Percentiles rank a stretch among this genome's conserved stretches.
phyloP scores from a whole-genome alignment of 768 basidiomycete species.

The Antrodiella citrinella region DNA sequence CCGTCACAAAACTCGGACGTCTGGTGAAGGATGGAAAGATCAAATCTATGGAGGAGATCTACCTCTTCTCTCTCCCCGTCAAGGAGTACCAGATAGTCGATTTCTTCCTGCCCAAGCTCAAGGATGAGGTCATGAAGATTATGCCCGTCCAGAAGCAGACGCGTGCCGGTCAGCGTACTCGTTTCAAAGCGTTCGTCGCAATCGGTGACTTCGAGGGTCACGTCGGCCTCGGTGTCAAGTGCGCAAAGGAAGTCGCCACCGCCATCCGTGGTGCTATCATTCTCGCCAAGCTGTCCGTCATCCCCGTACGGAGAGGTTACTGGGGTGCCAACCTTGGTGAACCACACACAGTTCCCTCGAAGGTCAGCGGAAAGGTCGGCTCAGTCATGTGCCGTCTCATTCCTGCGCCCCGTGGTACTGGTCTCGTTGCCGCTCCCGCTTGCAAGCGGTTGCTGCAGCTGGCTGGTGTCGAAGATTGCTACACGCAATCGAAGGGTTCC shows the following conservation, averaged over 20 bases:
- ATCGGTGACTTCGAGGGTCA: conserved; percentile 99
- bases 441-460: conserved; percentile 95
- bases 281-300: conserved; percentile 94
- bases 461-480: conserved; percentile 95
- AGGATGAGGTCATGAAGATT: conserved; percentile 99
- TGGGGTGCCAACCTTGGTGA: conserved; percentile 99
- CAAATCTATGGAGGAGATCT: conserved; percentile 99
- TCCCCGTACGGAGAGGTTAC: conserved; percentile 98
- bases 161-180: conserved; percentile 97
- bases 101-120: conserved; percentile 97
- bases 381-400: conserved; percentile 99
- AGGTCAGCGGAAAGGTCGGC: conserved; percentile 97
- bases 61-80: conserved; percentile 99
- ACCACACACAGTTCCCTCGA: conserved; percentile 98
- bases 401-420: conserved; percentile 96
- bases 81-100: conserved; percentile 99
- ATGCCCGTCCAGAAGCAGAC: conserved; percentile 99
- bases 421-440: conserved; percentile 98
- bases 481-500: conserved; percentile 97
- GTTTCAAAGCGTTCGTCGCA: conserved; percentile 99
- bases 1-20: conserved; percentile 98
- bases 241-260: conserved; percentile 99
- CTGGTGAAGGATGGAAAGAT: conserved; percentile 99
- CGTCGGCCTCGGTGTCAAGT: conserved; percentile 99
- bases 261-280: conserved; percentile 99